Percentiles rank a stretch among this genome's conserved stretches.
Conservation (phyloP, 1,284 basidiomycete species). For the Mrakiaceae sp. region DNA sequence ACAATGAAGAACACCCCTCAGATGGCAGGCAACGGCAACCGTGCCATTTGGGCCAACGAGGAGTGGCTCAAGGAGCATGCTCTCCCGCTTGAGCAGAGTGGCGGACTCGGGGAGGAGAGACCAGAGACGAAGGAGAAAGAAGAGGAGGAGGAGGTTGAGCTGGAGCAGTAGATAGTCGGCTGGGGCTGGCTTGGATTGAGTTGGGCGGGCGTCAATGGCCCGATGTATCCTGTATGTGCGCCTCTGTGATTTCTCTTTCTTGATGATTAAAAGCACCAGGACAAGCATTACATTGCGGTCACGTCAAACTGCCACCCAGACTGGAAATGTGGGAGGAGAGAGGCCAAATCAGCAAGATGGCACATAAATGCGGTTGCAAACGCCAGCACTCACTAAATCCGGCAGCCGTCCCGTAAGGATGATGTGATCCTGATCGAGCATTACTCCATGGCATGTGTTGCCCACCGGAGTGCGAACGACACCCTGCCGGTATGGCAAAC, state of each 20-base stretch:
- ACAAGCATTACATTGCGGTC: not conserved
- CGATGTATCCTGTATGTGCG: too few relatives aligned
- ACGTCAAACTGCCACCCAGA: not conserved
- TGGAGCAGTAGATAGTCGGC: not conserved
- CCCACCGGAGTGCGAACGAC: too few relatives aligned
- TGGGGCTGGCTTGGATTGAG: too few relatives aligned
- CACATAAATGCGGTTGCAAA: too few relatives aligned
- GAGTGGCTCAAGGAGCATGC: conserved; percentile 14
- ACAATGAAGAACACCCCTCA: not conserved
- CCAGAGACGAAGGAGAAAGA: not conserved
- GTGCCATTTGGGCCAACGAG: conserved; percentile 2
- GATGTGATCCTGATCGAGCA: too few relatives aligned
- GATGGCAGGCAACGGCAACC: too few relatives aligned
- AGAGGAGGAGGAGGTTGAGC: conserved; percentile 1
- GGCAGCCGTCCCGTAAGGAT: too few relatives aligned
- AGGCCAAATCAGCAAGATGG: not conserved
- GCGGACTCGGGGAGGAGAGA: conserved; percentile 1
- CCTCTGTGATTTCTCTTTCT: not conserved
- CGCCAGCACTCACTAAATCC: too few relatives aligned
- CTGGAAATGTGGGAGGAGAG: not conserved
- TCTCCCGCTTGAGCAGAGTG: conserved; percentile 1
- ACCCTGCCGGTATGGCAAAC: too few relatives aligned
- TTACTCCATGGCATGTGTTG: too few relatives aligned
- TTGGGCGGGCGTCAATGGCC: too few relatives aligned
- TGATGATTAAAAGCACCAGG: not conserved